Evolutionary conservation across 441 rosid genomes (phyloP).

Genomic region (Rhodomyrtus psidioides): DNA sequence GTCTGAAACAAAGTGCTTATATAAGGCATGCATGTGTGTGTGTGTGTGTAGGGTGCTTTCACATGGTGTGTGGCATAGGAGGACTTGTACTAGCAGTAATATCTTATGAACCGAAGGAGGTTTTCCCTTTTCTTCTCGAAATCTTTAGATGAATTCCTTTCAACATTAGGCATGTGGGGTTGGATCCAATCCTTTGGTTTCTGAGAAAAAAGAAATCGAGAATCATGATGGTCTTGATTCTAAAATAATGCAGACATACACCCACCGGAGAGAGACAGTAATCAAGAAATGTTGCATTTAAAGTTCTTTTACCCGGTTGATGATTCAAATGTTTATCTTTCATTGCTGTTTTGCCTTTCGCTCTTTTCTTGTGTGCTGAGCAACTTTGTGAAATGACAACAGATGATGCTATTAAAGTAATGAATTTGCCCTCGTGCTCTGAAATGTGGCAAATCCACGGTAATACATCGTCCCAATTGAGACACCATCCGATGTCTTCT

Average conservation of each 20-base stretch:
- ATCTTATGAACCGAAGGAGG: neutral
- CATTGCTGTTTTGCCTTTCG: neutral
- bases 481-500: constrained; percentile 5
- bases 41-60: neutral
- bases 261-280: neutral
- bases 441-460: neutral
- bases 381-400: neutral
- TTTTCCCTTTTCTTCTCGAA: neutral
- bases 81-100: neutral
- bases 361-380: neutral
- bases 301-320: neutral
- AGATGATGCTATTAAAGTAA: neutral
- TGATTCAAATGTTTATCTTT: neutral
- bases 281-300: neutral
- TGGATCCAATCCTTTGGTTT: constrained; percentile 16
- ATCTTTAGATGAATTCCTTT: neutral
- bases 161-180: constrained; percentile 18
- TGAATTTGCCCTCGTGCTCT: neutral
- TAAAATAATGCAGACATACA: constrained; percentile 11
- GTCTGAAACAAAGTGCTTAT: constrained; percentile 12
- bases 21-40: neutral
- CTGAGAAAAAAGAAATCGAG: constrained; percentile 4
- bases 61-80: constrained; percentile 15
- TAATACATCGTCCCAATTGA: constrained; percentile 4
- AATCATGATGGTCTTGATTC: constrained; percentile 13